phyloP scores from a whole-genome alignment of 2,329 filamentous ascomycete genomes.

The Colletotrichum lupini region DNA sequence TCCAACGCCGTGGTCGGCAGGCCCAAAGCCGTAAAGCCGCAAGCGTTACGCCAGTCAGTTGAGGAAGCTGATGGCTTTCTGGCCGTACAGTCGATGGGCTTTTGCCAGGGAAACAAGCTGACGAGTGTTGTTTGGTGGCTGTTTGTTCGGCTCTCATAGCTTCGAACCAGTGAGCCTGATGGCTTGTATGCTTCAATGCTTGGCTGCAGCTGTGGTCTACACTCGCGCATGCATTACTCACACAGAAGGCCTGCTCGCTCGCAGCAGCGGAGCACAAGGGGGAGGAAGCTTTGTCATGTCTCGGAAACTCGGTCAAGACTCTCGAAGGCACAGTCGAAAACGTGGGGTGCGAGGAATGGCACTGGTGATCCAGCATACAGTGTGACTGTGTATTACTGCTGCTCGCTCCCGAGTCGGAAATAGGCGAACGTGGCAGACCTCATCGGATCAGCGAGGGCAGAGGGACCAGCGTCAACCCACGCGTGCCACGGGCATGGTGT shows the following conservation, averaged over 20 bases:
- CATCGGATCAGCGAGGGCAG: conserved; percentile 23
- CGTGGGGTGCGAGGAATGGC: conserved; percentile 8
- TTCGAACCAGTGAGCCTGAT: background rate
- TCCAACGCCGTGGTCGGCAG: conserved; percentile 1
- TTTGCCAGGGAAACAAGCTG: conserved; percentile 14
- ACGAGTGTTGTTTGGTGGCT: background rate
- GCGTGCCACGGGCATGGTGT: background rate
- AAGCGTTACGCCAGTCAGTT: conserved; percentile 33
- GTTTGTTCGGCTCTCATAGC: conserved; percentile 15
- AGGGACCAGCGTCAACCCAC: conserved; percentile 2
- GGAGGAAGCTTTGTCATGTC: background rate
- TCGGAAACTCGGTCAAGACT: conserved; percentile 23
- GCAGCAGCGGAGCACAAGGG: background rate
- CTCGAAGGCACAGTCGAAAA: conserved; percentile 4
- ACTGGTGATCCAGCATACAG: background rate
- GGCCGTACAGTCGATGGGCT: background rate
- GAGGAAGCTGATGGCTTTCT: conserved; percentile 17
- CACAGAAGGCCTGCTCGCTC: background rate
- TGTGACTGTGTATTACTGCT: background rate
- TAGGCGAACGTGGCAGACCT: conserved; percentile 21
- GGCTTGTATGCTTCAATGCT: background rate
- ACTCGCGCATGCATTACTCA: conserved; percentile 7
- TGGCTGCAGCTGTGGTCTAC: conserved; percentile 4
- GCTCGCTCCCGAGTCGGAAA: conserved; percentile 4
- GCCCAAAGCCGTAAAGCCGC: conserved; percentile 13